Conservation (phyloP, 306 rosid genomes). For the Dalbergia cochinchinensis region DNA sequence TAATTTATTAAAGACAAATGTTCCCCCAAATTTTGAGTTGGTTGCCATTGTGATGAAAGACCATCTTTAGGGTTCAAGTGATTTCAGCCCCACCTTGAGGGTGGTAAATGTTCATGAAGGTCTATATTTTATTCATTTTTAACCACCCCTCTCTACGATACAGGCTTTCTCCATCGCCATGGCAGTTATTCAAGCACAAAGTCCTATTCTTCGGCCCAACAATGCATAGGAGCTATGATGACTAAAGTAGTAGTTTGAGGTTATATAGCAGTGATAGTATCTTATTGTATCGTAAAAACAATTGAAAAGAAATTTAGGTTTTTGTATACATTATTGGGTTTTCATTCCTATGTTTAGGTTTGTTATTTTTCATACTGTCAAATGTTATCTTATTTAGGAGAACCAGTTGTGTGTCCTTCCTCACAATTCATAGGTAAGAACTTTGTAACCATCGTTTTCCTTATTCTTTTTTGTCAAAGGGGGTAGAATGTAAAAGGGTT, state of each 20-base stretch:
- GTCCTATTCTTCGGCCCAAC: slow-evolving; percentile 73
- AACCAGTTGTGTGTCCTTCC: slow-evolving; percentile 46
- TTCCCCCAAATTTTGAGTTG: no score
- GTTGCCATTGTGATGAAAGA: no score
- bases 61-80: no score
- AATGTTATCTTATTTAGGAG: slow-evolving; percentile 56
- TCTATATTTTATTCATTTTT: no score
- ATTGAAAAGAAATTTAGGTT: slow-evolving; percentile 51
- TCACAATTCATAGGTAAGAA: slow-evolving; percentile 52
- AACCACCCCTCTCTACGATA: no score
- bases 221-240: slow-evolving; percentile 54
- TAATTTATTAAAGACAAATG: no score
- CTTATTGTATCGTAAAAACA: slow-evolving; percentile 60
- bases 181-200: no score
- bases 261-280: slow-evolving; percentile 48
- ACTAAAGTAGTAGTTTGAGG: slow-evolving; percentile 51
- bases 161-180: no score
- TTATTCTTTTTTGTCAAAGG: slow-evolving; percentile 51
- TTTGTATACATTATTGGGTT: slow-evolving; percentile 50
- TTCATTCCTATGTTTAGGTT: slow-evolving; percentile 44
- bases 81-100: no score
- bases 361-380: slow-evolving; percentile 45
- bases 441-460: slow-evolving; percentile 52
- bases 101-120: no score
- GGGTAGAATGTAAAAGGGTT: slow-evolving; percentile 60